Evolutionary conservation across 2,329 filamentous ascomycete genomes (phyloP), one percentile per base, ranked within the genome.

Genomic region (Clarireedia paspali): DNA sequence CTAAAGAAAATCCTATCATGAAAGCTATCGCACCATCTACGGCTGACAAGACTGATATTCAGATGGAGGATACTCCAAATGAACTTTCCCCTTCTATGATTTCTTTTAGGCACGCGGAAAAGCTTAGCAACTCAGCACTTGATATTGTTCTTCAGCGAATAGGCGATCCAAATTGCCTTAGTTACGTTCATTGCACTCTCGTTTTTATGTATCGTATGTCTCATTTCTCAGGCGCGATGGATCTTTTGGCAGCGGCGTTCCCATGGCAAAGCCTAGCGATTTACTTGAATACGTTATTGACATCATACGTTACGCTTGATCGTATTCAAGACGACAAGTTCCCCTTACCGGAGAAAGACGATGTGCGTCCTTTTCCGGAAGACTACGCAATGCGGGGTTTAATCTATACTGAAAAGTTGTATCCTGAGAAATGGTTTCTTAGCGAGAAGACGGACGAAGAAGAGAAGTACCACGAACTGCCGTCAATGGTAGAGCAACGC

Each of bases 1-100:
- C 62, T 0, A 61, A 65, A 30, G 66, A 66, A 0, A 70, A 65
- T 56, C 9, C 59, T 3, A 34, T 67, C 0, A 68, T 69, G 62
- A 60, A 59, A 47, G 51, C 57, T 7, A 62, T 66, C 3, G 30
- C 57, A 9, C 39, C 48, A 17, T 23, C 23, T n/a, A 23, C 45
- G 6, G 57, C n/a, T 6, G 49, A 55, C 3, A 53, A 57, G 12
- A 27, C 48, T 39, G 60, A 62, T 42, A 24, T 58, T 44, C 24
- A 51, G 15, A 60, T 60, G 57, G 50, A 51, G n/a, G n/a, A n/a
- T n/a, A 42, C 51, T 27, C 30, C n/a, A 15, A 36, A 55, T 9
- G 53, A 56, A n/a, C 27, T 30, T 17, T 54, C 45, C 5, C 34
- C 30, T 9, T 39, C 46, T 15, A 53, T 56, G 55, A 27, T 38